Conservation (phyloP, 495 filamentous ascomycete genomes). For the Aspergillus taichungensis region DNA sequence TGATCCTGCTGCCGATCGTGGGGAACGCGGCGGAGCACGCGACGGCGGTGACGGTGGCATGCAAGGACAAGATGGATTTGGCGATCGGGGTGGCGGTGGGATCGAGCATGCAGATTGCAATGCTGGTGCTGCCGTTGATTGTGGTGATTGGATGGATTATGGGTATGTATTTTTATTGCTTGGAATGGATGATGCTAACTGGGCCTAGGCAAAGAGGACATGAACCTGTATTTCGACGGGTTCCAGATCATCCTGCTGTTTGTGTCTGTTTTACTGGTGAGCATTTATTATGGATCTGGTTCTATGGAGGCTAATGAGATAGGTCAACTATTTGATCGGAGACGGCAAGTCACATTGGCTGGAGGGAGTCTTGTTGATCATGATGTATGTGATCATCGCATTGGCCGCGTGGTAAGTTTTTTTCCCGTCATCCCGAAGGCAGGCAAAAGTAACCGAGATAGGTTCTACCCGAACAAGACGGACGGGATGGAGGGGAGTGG, state of each 20-base stretch:
- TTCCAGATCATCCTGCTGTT: conserved; percentile 79
- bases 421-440: neutral
- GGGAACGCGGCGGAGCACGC: conserved; percentile 85
- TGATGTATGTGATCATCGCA: conserved; percentile 67
- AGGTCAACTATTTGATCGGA: conserved; percentile 74
- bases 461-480: conserved; percentile 22
- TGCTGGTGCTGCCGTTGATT: conserved; percentile 68
- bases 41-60: conserved; percentile 75
- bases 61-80: conserved; percentile 88
- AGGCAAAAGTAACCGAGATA: conserved; percentile 22
- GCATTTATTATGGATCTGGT: too few relatives aligned
- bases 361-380: conserved; percentile 66
- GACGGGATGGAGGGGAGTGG: conserved; percentile 6
- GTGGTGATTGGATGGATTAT: conserved; percentile 78
- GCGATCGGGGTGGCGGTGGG: conserved; percentile 79
- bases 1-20: conserved; percentile 83
- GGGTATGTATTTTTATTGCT: conserved; percentile 30
- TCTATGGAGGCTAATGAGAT: conserved; percentile 1
- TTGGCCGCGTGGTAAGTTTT: conserved; percentile 43
- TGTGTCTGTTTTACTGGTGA: conserved; percentile 59
- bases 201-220: conserved; percentile 21
- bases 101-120: conserved; percentile 78
- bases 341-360: conserved; percentile 55
- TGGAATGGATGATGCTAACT: neutral
- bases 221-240: conserved; percentile 66